Evolutionary conservation across 2,329 filamentous ascomycete species (phyloP), one percentile per base, ranked within the genome.

Genomic region (Rhexocercosporidium sp.): DNA sequence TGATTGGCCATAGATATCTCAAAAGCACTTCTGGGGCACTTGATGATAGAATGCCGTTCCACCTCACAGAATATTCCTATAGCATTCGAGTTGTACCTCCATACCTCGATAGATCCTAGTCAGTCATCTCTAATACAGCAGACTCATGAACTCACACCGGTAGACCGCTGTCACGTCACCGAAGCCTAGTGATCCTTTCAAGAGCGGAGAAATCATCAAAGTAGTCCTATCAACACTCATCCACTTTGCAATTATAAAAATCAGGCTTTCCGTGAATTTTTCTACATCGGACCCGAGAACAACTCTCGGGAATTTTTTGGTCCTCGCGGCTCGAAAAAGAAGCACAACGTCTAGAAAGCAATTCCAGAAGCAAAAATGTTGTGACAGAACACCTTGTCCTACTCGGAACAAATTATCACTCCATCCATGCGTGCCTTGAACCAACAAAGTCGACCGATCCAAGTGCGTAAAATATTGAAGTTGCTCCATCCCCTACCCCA

Each of bases 361-460:
- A 53, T 22, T 65, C 60, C 47, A 67, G 66, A 53, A 51, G 18
- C 53, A 44, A 65, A 53, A n/a, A 63, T 59, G 60, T 54, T 66
- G 65, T 66, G 53, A 59, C 60, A 68, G 54, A 65, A 69, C 66
- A 67, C 54, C 64, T 39, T 57, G 34, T n/a, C 57, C 56, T 66
- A 70, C 64, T 67, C 61, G 60, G 46, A 69, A 72, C 64, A 74
- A 68, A 73, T 71, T 72, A 74, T 68, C 63, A 68, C 66, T 70
- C 47, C 67, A 71, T 61, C 59, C 41, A 66, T 66, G 69, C n/a
- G 29, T 63, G 49, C 64, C 65, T 64, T 66, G 56, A 66, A 66
- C 66, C 69, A 68, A 71, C 69, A 69, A 46, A 49, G 34, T 67
- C 31, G 49, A 60, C 64, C 66, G 65, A 71, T 69, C 69, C 67